Base-by-base conservation (phyloP, 2,329 filamentous ascomycete genomes). In the Arthrinium phaeospermum region DNA sequence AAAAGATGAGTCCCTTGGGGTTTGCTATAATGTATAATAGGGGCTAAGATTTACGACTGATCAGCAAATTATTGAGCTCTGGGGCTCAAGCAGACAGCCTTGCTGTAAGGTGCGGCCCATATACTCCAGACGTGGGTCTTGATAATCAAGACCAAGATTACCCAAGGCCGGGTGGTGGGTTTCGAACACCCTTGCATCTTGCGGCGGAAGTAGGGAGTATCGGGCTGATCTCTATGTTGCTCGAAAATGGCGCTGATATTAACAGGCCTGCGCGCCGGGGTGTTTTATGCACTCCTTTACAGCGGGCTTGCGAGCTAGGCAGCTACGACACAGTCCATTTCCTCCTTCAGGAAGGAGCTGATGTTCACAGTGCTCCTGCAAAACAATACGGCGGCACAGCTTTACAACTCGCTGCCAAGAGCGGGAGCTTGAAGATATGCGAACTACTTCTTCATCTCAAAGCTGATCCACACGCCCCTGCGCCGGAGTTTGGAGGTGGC, bases 321-420 rank as follows among this genome's bases (percentile, higher is more conserved):
- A 71, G 70, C 13, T 41, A 74, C 12, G 45, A 67, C 4, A 73
- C 75, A 13, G 70, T 73, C 22, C 41, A 47, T 14, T 49, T 76
- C 16, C 69, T 77, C 4, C 71, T 76, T 19, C 45, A 72, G 19
- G 13, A 71, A 3, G 68, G 70, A 5, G 75, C 75, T 12, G 64
- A 75, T 6, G 72, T 75, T 51, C 74, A 75, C n/a, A 73, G 69
- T 6, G 22, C 70, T 13, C 72, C 74, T 7, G 70, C 67, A 4
- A 57, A 30, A 7, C 68, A 70, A 37, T 2, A 44, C 8, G 76
- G 76, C 6, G 75, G 71, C 19, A 77, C 75, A 1, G 75, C 74
- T 1, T 34, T 76, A 1, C 76, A 76, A 45, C 61, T 75, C 8
- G 75, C 75, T 16, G 74, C 76, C 0, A 75, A 75, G 4, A 41